Base-by-base conservation (phyloP, 2,329 filamentous ascomycete species). In the Domatiomyces catenatus region DNA sequence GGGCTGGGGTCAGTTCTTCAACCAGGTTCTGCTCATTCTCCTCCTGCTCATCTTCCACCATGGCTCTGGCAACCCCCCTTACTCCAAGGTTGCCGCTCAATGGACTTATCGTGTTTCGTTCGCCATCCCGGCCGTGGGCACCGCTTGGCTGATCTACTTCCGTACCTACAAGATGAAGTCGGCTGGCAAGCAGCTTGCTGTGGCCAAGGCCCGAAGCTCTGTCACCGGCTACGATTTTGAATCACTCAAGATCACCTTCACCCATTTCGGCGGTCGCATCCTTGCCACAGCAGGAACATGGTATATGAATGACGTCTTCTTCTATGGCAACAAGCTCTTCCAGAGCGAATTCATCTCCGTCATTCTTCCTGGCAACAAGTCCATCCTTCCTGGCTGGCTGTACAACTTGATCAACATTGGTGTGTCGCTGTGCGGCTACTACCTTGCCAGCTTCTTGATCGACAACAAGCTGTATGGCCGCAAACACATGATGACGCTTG, bases 261-360 rank as follows among this genome's bases (percentile, higher is more conserved):
- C 70, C 51, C 80, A 93, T 71, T 96, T 95, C 59, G 87, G 88
- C 46, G 83, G 84, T 48, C 87, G 90, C 59, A 71, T 96, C 20
- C 63, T 94, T 18, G 90, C 90, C 47, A 95, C 90, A 18, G 81
- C 89, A 8, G 85, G 85, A 51, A 79, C 81, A 36, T 96, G 90
- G 90, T 96, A 90, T 69, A 86, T 83, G 71, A 96, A 96, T 68
- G 90, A 96, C 63, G 84, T 96, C 58, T 95, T 96, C 76, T 96
- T 96, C 75, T 96, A 96, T 72, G 90, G 90, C 60, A 95, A 94
- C 82, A 95, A 94, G 76, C 82, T 95, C 49, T 95, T 95, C 77
- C 89, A 94, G 71, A 79, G 77, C 55, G 79, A 90, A 64, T 95
- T 95, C 71, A 94, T 95, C 69, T 73, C 72, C 28, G 84, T 92